phyloP scores from a whole-genome alignment of 2,329 filamentous ascomycete species.

The Colletotrichum chlorophyti region DNA sequence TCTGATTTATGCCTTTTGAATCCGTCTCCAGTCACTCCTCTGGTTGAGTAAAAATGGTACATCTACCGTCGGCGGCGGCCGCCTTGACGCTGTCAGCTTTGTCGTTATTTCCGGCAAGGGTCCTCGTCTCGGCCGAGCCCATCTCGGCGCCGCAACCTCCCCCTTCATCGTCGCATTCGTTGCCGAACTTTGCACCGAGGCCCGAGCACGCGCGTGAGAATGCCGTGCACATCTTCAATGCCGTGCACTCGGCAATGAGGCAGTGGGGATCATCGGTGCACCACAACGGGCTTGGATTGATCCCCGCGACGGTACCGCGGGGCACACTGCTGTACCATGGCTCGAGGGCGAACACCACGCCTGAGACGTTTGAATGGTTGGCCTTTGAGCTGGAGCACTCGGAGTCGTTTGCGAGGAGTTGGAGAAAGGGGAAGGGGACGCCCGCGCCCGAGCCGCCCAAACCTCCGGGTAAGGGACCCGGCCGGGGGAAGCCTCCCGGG shows the following conservation, averaged over 20 bases:
- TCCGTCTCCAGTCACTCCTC: not conserved
- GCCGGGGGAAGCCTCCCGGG: not conserved
- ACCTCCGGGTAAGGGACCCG: not conserved
- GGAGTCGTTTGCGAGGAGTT: constrained; percentile 62
- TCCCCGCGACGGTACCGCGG: constrained; percentile 68
- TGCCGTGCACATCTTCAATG: constrained; percentile 74
- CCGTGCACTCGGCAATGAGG: constrained; percentile 73
- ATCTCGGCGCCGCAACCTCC: constrained; percentile 1
- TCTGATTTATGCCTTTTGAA: not conserved
- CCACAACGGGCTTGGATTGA: constrained; percentile 79
- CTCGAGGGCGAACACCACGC: constrained; percentile 47
- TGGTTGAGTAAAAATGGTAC: not conserved
- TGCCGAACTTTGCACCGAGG: constrained; percentile 36
- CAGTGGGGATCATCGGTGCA: constrained; percentile 77
- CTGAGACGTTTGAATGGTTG: constrained; percentile 70
- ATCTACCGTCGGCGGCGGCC: constrained; percentile 3
- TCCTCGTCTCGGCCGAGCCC: constrained; percentile 3
- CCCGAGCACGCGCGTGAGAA: constrained; percentile 52
- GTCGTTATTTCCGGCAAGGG: not conserved
- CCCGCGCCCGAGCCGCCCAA: not conserved
- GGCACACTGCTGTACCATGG: constrained; percentile 76
- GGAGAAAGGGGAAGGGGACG: not conserved
- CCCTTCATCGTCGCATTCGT: not conserved
- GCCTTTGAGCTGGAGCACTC: constrained; percentile 82
- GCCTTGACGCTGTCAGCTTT: constrained; percentile 1